These are phyloP conservation scores for Melanomma pulvis-pyrius DNA, from an alignment of 495 filamentous ascomycete genomes.

Conservation along the genomic window DNA sequence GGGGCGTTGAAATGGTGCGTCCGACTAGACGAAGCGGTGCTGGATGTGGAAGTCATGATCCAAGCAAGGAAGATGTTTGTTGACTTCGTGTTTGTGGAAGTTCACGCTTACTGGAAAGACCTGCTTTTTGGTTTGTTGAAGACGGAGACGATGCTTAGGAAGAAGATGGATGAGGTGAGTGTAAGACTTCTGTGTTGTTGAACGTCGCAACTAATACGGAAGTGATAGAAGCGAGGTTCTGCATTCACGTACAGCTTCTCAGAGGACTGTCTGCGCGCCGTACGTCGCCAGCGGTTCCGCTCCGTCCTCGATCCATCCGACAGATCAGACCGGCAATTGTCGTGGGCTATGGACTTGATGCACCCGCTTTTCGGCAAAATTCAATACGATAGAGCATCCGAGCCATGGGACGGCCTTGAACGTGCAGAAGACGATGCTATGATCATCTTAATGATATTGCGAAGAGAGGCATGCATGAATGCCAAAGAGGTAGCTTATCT, in stretches of 20 bases:
- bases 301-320: not conserved
- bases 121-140: constrained; percentile 6
- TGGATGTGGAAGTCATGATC: not conserved
- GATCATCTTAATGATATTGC: not conserved
- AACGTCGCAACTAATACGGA: not conserved
- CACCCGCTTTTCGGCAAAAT: constrained; percentile 14
- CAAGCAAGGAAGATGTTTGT: too few relatives aligned
- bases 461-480: constrained; percentile 12
- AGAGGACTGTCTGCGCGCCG: constrained; percentile 19
- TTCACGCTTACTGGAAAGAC: too few relatives aligned
- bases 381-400: not conserved
- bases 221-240: constrained; percentile 3
- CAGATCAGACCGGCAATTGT: not conserved
- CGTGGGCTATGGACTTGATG: constrained; percentile 12
- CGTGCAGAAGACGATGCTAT: constrained; percentile 11
- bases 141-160: constrained; percentile 2
- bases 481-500: not conserved
- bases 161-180: constrained; percentile 9
- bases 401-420: constrained; percentile 4
- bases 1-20: constrained; percentile 14
- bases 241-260: constrained; percentile 10
- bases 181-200: not conserved
- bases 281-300: constrained; percentile 13
- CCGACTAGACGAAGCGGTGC: constrained; percentile 1
- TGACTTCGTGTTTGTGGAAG: too few relatives aligned